Conservation (phyloP, 1,284 basidiomycete genomes). For the Moniliella sp. region DNA sequence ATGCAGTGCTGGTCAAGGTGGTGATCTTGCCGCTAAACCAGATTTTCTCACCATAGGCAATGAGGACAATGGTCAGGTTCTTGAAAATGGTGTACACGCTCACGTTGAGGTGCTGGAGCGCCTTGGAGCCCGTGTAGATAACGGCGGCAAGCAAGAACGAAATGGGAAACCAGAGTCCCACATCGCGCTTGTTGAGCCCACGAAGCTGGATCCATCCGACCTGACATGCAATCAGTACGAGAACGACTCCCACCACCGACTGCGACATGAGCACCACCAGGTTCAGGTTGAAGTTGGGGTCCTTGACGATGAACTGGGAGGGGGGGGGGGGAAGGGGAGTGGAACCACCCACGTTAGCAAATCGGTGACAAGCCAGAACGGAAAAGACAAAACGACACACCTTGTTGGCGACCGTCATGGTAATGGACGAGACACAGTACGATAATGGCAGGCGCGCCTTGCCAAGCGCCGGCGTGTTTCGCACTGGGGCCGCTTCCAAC, state of each 20-base stretch:
- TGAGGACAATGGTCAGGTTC: constrained; percentile 92
- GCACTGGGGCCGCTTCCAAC: too few species aligned
- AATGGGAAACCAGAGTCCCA: constrained; percentile 81
- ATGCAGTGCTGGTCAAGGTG: constrained; percentile 63
- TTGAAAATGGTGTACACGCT: constrained; percentile 66
- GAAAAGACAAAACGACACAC: constrained; percentile 3
- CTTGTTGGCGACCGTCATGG: constrained; percentile 96
- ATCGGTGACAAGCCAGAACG: background rate
- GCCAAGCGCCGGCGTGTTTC: too few species aligned
- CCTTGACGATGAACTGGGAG: constrained; percentile 66
- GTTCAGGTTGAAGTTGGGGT: constrained; percentile 81
- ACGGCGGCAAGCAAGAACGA: constrained; percentile 74
- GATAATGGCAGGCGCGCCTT: constrained; percentile 50
- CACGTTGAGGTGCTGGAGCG: constrained; percentile 41
- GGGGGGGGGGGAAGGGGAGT: background rate
- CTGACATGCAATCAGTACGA: constrained; percentile 54
- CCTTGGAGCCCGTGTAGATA: constrained; percentile 95
- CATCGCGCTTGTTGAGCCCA: constrained; percentile 60
- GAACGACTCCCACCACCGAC: constrained; percentile 50
- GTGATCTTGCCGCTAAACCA: constrained; percentile 88
- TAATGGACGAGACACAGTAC: constrained; percentile 84
- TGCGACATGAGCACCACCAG: constrained; percentile 82
- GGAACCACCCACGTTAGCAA: background rate
- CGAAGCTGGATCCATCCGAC: constrained; percentile 70
- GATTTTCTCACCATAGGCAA: constrained; percentile 88